Base-by-base conservation (phyloP, 352 stramenopile species). In the Pythium plurisporium region DNA sequence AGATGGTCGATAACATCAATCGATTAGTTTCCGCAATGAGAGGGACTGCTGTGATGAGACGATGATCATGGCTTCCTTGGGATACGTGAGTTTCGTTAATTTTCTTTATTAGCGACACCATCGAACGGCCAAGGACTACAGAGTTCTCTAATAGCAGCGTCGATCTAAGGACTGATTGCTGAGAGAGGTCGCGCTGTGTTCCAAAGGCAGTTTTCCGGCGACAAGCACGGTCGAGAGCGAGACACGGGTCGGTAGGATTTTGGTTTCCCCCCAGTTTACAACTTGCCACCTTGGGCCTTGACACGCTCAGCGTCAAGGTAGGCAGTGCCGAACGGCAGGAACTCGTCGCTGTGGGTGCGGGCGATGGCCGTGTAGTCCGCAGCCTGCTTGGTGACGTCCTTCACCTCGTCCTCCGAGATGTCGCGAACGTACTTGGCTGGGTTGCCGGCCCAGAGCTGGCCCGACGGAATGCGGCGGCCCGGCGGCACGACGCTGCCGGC, bases 371-470 rank as follows among this genome's bases (percentile, higher is more conserved):
- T 85, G 82, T 94, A 94, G 42, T 94, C 86, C 23, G 70, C 74
- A 31, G 84, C 82, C 72, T 96, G 84, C 70, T 94, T 92, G 55
- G 71, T 72, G 54, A 96, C 91, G 67, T 93, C 82, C 61, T 84
- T 84, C 60, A 96, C 80, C 67, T 97, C 95, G 62, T 97, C 89
- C 59, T 96, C 84, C 66, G 88, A 91, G 59, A 98, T 81, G 56
- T 97, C 81, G 34, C 85, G 86, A 38, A 98, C 73, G 79, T 96
- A 98, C 67, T 92, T 93, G 55, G 95, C 94, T 42, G 96, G 96
- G 73, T 98, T 98, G 59, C 96, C 96, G n/a, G 82, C 94, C 96
- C 95, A 98, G 43, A 96, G 84, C 72, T 99, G 94, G 56, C 91
- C 91, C 36, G 79, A 78, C 40, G 90, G 93, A 53, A 98, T 90